These are phyloP conservation scores for Microcera coccophila DNA, from an alignment of 2,329 filamentous ascomycete species.

Conservation along the genomic window DNA sequence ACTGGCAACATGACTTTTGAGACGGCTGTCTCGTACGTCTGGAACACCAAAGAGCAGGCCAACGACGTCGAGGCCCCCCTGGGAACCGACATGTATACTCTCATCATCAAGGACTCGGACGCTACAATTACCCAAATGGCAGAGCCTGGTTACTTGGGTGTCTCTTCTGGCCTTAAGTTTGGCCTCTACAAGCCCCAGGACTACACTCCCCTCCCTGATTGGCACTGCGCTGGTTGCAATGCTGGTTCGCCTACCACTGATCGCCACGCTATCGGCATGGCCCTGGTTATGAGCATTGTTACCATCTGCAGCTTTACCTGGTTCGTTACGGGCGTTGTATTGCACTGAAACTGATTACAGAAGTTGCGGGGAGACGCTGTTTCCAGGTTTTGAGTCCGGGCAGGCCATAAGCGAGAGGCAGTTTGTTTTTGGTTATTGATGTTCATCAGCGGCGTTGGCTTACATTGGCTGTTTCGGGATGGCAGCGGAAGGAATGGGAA, in stretches of 20 bases:
- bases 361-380: constrained; percentile 14
- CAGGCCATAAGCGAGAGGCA: constrained; percentile 19
- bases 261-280: constrained; percentile 46
- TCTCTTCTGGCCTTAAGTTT: constrained; percentile 49
- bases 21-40: constrained; percentile 49
- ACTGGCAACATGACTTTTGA: constrained; percentile 60
- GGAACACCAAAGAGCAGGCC: constrained; percentile 55
- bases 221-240: constrained; percentile 56
- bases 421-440: constrained; percentile 10
- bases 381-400: constrained; percentile 7
- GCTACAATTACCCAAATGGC: constrained; percentile 46
- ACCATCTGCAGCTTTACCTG: constrained; percentile 61
- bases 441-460: constrained; percentile 20
- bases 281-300: constrained; percentile 50
- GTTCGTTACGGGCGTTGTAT: constrained; percentile 54
- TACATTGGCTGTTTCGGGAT: constrained; percentile 13
- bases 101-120: constrained; percentile 59
- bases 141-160: constrained; percentile 53
- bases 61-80: constrained; percentile 45
- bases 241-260: constrained; percentile 47
- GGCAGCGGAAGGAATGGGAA: constrained; percentile 10
- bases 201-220: constrained; percentile 51
- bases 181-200: constrained; percentile 53
- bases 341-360: constrained; percentile 20
- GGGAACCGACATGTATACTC: constrained; percentile 54